Conservation (phyloP, 2,329 filamentous ascomycete species). For the Alternaria novae-zelandiae region DNA sequence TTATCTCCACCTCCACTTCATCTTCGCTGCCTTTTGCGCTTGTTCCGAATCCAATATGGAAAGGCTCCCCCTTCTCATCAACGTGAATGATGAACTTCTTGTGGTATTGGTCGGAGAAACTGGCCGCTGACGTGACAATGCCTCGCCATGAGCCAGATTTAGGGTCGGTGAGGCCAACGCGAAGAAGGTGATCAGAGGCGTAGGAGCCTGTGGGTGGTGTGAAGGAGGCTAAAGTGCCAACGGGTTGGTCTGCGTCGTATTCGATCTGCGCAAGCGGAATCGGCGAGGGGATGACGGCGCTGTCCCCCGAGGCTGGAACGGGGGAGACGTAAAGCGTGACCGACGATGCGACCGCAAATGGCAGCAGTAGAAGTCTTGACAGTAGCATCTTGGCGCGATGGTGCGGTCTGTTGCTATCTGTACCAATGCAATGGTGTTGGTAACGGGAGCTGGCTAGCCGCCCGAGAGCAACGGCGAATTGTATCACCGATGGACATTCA, state of each 20-base stretch:
- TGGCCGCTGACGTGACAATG: conserved; percentile 54
- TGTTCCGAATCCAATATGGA: conserved; percentile 54
- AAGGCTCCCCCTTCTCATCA: conserved; percentile 52
- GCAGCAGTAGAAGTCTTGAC: conserved; percentile 43
- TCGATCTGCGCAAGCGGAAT: conserved; percentile 53
- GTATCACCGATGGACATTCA: conserved; percentile 20
- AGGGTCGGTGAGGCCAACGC: conserved; percentile 52
- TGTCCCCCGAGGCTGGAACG: conserved; percentile 72
- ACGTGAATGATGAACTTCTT: conserved; percentile 55
- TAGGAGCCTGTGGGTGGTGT: conserved; percentile 46
- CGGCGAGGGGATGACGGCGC: conserved; percentile 43
- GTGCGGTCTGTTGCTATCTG: neutral
- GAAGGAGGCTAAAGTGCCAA: conserved; percentile 45
- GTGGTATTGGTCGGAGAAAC: conserved; percentile 50
- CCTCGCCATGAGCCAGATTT: conserved; percentile 51
- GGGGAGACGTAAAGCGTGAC: conserved; percentile 67
- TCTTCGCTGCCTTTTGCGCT: conserved; percentile 40
- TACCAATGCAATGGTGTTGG: conserved; percentile 10
- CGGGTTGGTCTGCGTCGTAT: conserved; percentile 48
- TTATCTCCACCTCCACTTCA: conserved; percentile 52
- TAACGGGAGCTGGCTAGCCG: conserved; percentile 13
- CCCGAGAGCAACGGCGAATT: conserved; percentile 16
- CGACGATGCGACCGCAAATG: conserved; percentile 48
- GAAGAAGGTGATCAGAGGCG: conserved; percentile 48
- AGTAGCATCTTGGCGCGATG: conserved; percentile 44